Base-by-base conservation (phyloP, 139 green algal species). In the Chlorella ohadii region DNA sequence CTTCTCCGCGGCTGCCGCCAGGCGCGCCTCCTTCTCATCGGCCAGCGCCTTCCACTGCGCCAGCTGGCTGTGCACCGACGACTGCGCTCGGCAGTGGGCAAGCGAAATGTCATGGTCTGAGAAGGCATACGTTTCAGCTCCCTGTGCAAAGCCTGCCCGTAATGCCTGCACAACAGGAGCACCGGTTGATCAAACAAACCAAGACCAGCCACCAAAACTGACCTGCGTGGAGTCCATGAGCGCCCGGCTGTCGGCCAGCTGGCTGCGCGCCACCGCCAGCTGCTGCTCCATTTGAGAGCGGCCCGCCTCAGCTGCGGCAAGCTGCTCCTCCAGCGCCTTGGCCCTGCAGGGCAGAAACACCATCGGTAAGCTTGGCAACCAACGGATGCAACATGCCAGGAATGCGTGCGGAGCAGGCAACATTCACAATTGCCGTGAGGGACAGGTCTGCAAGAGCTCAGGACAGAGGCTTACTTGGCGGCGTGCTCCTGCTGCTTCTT, bases 401-500 rank as follows among this genome's bases (percentile, higher is more conserved):
- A n/a, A n/a, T n/a, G n/a, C n/a, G n/a, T n/a, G n/a, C n/a, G n/a
- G n/a, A n/a, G n/a, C n/a, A n/a, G n/a, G n/a, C n/a, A n/a, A n/a
- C n/a, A n/a, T n/a, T n/a, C n/a, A n/a, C n/a, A n/a, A n/a, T n/a
- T n/a, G n/a, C n/a, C n/a, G n/a, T n/a, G n/a, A n/a, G n/a, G n/a
- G n/a, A n/a, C n/a, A n/a, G n/a, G n/a, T n/a, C n/a, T n/a, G n/a
- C n/a, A n/a, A n/a, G n/a, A n/a, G n/a, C n/a, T n/a, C n/a, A n/a
- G n/a, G n/a, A n/a, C n/a, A 47, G 47, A 0, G 1, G 15, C 74
- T 72, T 56, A 84, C 83, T 28, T 79, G n/a, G 47, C 61, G 13
- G 41, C 66, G 36, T 81, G 81, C 66, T 90, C 87, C 13, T 84
- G 66, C 85, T 91, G 85, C 78, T 90, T 90, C 72, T 82, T 89